phyloP scores from a whole-genome alignment of 352 stramenopile species.

The Plasmopara muralis region DNA sequence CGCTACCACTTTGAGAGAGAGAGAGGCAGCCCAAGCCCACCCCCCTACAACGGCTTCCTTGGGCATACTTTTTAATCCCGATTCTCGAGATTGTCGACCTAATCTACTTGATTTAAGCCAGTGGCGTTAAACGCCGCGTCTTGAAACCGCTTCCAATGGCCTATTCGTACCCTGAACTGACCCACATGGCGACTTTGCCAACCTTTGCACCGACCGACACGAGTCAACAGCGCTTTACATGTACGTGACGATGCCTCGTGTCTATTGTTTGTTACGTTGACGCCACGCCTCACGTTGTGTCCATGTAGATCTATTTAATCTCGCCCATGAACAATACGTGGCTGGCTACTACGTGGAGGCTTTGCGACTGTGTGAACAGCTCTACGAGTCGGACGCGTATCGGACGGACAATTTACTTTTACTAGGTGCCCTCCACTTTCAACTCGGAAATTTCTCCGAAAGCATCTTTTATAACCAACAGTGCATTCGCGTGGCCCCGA shows the following conservation, averaged over 20 bases:
- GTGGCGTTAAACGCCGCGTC: constrained; percentile 12
- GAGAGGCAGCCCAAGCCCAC: not conserved
- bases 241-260: constrained; percentile 29
- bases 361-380: constrained; percentile 74
- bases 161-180: constrained; percentile 24
- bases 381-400: constrained; percentile 84
- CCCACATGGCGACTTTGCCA: constrained; percentile 18
- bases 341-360: constrained; percentile 87
- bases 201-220: constrained; percentile 21
- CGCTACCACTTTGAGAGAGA: constrained; percentile 24
- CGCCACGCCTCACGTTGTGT: not conserved
- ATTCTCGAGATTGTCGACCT: too few species aligned
- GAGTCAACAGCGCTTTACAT: constrained; percentile 56
- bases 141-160: constrained; percentile 12
- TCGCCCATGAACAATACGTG: constrained; percentile 81
- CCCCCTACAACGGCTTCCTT: too few species aligned
- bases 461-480: constrained; percentile 95
- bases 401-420: constrained; percentile 91
- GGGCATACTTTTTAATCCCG: too few species aligned
- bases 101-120: constrained; percentile 19
- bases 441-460: constrained; percentile 88
- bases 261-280: too few species aligned
- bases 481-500: constrained; percentile 87
- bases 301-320: constrained; percentile 52
- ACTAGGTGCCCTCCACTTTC: constrained; percentile 90